Evolutionary conservation across 164 flowering plant genomes (phyloP).

Genomic region (Protea cynaroides): DNA sequence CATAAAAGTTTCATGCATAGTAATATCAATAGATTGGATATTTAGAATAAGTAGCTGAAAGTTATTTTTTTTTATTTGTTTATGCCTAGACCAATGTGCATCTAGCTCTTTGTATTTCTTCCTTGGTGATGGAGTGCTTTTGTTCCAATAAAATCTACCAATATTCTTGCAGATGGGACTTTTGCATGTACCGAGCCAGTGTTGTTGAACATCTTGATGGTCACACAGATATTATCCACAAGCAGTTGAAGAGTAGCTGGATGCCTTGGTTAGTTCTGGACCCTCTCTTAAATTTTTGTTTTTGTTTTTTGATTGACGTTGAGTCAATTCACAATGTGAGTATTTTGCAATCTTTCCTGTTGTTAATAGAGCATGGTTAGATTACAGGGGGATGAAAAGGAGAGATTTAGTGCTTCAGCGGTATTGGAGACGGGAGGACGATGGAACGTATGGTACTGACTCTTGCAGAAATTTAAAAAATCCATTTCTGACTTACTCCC

Average conservation of each 20-base stretch:
- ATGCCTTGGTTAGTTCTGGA: slow-evolving; percentile 62
- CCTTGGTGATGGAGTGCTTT: neutral
- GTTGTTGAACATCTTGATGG: slow-evolving; percentile 95
- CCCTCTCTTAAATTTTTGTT: slow-evolving; percentile 1
- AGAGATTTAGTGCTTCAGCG: slow-evolving; percentile 81
- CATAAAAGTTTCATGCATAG: neutral
- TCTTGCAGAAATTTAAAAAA: slow-evolving; percentile 1
- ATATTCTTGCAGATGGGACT: slow-evolving; percentile 78
- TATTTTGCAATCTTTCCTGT: neutral
- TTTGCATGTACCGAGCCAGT: slow-evolving; percentile 56
- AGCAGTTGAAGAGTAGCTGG: slow-evolving; percentile 62
- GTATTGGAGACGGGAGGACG: slow-evolving; percentile 96
- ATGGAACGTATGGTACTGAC: slow-evolving; percentile 83
- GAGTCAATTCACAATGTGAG: slow-evolving; percentile 1
- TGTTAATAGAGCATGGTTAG: slow-evolving; percentile 7
- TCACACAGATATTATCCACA: slow-evolving; percentile 82
- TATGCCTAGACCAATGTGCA: slow-evolving; percentile 3
- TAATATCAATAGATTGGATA: neutral
- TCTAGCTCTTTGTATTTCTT: neutral
- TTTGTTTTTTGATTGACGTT: neutral
- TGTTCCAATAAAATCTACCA: neutral
- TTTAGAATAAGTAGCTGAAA: neutral
- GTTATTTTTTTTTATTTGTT: too few species aligned
- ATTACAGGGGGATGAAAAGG: slow-evolving; percentile 75
- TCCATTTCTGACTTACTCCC: slow-evolving; percentile 3